phyloP scores from a whole-genome alignment of 2,329 filamentous ascomycete genomes.

The Fusarium veterinarium region DNA sequence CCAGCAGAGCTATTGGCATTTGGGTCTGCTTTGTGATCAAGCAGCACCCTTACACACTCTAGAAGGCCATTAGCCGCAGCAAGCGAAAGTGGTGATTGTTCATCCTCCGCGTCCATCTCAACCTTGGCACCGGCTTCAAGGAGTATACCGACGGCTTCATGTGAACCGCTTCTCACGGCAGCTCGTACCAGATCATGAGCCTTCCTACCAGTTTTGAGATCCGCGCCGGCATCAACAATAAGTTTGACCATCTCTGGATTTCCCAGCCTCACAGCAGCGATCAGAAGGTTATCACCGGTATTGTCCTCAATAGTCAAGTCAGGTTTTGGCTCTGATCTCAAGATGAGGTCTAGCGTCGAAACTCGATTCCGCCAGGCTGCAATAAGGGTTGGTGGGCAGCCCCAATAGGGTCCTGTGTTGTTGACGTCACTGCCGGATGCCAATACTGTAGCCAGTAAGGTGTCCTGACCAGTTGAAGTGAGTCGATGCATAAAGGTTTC shows the following conservation, averaged over 20 bases:
- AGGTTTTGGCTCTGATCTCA: not conserved
- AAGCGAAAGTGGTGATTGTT: not conserved
- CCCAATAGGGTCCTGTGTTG: not conserved
- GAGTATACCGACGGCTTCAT: not conserved
- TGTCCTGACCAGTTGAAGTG: not conserved
- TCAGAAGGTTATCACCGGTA: not conserved
- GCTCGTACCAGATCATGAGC: not conserved
- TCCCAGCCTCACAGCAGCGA: not conserved
- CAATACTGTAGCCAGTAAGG: not conserved
- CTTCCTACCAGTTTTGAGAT: not conserved
- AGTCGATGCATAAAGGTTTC: not conserved
- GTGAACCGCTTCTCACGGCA: not conserved
- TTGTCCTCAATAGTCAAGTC: not conserved
- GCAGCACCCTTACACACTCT: not conserved
- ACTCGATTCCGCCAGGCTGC: not conserved
- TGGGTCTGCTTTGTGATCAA: not conserved
- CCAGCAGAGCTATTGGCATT: not conserved
- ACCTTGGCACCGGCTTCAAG: not conserved
- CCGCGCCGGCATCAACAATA: not conserved
- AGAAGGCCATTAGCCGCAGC: not conserved
- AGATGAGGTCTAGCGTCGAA: not conserved
- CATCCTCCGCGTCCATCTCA: not conserved
- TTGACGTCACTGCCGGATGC: not conserved
- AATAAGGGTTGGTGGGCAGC: not conserved
- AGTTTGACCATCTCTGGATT: not conserved